Base-by-base conservation (phyloP, 2,329 filamentous ascomycete genomes). In the Torrubiella hemipterigena region DNA sequence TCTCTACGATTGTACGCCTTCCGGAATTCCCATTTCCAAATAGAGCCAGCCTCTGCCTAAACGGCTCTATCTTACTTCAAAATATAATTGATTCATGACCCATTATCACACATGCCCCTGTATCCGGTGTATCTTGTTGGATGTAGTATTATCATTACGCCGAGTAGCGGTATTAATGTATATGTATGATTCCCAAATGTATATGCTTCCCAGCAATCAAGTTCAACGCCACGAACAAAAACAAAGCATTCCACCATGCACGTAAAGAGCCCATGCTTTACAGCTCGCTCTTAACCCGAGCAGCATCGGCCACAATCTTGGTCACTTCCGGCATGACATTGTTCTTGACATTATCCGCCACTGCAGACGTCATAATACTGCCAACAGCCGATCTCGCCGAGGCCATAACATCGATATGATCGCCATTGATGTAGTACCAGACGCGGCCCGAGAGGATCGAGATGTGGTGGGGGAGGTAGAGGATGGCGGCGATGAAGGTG, bases 401-500 rank as follows among this genome's bases (percentile, higher is more conserved):
- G 15, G 46, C 47, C 4, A 43, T 61, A 26, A 67, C 57, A 35
- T 68, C 62, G 36, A 65, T 67, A 44, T 74, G 69, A 50, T 94
- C 86, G 44, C 91, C 91, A 42, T 79, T 78, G 56, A 85, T 83
- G 67, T 98, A 98, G 67, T 95, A 98, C 73, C 84, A 93, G 32
- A 85, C 78, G 51, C 89, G 81, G 51, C 77, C 75, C 50, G 79
- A 73, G 46, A 98, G 78, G 52, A 84, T 80, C 48, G 74, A 69
- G 48, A 96, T 63, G 61, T 96, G 89, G 49, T 93, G 81, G 9
- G 91, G 91, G 13, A 98, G 82, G 66, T 98, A 98, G 42, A 96
- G 76, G 41, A 83, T 80, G 32, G 78, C 77, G 44, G 86, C 91
- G 51, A 93, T 86, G 47, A 83, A 69, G 48, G 91, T 77, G 60